Conservation (phyloP, 2,329 filamentous ascomycete species). For the Simplicillium aogashimaense region DNA sequence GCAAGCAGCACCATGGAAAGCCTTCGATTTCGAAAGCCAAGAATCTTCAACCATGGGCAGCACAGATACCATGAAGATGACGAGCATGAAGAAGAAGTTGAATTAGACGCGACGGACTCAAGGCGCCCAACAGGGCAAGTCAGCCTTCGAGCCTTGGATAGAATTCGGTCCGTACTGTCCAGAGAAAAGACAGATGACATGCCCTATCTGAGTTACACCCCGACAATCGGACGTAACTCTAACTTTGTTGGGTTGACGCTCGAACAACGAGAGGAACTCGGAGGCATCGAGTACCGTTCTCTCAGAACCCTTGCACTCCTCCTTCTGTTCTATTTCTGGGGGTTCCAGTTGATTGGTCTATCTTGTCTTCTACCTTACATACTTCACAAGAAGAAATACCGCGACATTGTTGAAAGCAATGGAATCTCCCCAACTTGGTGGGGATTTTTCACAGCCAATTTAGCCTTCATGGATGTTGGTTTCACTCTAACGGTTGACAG, state of each 20-base stretch:
- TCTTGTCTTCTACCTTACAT: slow-evolving; percentile 77
- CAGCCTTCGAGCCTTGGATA: slow-evolving; percentile 43
- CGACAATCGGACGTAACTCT: slow-evolving; percentile 87
- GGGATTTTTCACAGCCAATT: slow-evolving; percentile 80
- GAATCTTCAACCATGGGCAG: slow-evolving; percentile 25
- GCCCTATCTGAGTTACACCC: slow-evolving; percentile 90
- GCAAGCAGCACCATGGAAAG: slow-evolving; percentile 26
- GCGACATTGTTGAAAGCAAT: slow-evolving; percentile 48
- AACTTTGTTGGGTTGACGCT: slow-evolving; percentile 81
- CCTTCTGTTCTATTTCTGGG: slow-evolving; percentile 69
- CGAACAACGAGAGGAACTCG: slow-evolving; percentile 87
- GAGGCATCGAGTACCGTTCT: slow-evolving; percentile 91
- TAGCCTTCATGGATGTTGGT: slow-evolving; percentile 90
- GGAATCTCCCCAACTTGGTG: slow-evolving; percentile 72
- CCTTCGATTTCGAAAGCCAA: slow-evolving; percentile 33
- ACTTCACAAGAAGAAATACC: slow-evolving; percentile 50
- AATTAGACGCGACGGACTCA: slow-evolving; percentile 5
- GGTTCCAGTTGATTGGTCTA: slow-evolving; percentile 70
- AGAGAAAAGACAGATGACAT: slow-evolving; percentile 48
- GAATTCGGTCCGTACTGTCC: slow-evolving; percentile 45
- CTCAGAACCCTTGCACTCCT: slow-evolving; percentile 77
- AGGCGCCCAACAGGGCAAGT: slow-evolving; percentile 11
- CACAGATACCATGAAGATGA: slow-evolving; percentile 27
- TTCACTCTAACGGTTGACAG: slow-evolving; percentile 88
- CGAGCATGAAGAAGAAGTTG: slow-evolving; percentile 11